Evolutionary conservation across 148 eudicot species (phyloP), one percentile per base, ranked within the genome.

Genomic region (Dianthus caryophyllus): DNA sequence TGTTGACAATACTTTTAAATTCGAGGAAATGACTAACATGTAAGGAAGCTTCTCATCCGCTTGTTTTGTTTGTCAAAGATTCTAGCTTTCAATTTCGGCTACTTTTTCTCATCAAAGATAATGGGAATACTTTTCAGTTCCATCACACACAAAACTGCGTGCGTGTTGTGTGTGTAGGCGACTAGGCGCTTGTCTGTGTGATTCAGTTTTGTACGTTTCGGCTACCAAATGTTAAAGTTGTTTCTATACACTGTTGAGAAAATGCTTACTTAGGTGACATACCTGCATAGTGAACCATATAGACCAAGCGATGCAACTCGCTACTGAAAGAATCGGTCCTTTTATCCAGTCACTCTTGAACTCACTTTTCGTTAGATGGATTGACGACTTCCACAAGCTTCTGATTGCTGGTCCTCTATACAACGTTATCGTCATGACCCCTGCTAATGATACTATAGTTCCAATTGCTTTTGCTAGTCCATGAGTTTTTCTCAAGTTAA

Each of bases 271-370:
- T 29, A 30, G 52, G 46, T n/a, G 57, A 69, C 25, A 47, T 80
- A 81, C 84, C 84, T 81, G 84, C 77, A 75, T 75, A 68, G 75
- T 81, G 75, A 81, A 81, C 84, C 84, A 81, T 68, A 81, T 71
- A 61, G 84, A 77, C 84, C 84, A 81, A 24, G 81, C 47, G 48
- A 75, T 56, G 47, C 84, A 81, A 57, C 81, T 81, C 36, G 81
- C 81, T 38, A 81, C 47, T 44, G 78, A 74, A 54, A 81, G 84
- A 74, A 77, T 61, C 18, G 84, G 77, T 43, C 84, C 84, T 68
- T 71, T 68, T 44, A 77, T 39, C 84, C 84, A 81, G 41, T 81
- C 61, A 9, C 72, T 59, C 60, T 81, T 75, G 57, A 49, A 25
- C 22, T 66, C 58, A 20, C 69, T 54, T 69, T 22, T 65, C 17